phyloP scores from a whole-genome alignment of 2,329 filamentous ascomycete genomes.

The Trichoderma atroviride region DNA sequence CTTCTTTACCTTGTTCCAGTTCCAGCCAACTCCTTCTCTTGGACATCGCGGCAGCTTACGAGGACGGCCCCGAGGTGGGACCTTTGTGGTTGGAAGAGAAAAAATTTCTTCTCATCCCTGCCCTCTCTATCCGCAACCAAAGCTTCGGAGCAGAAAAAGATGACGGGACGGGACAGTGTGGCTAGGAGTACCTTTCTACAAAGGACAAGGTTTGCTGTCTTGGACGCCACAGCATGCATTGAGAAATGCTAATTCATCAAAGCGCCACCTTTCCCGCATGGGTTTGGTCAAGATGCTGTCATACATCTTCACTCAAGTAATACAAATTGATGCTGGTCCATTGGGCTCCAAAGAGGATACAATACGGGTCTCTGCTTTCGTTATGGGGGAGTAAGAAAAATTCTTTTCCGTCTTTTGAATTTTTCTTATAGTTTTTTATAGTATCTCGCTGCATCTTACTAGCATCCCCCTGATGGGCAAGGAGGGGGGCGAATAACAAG shows the following conservation, averaged over 20 bases:
- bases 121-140: not conserved
- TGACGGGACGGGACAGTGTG: conserved; percentile 21
- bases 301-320: not conserved
- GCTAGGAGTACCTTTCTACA: not conserved
- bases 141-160: not conserved
- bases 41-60: not conserved
- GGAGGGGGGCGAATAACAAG: conserved; percentile 16
- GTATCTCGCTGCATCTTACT: not conserved
- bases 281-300: conserved; percentile 6
- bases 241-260: conserved; percentile 5
- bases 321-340: not conserved
- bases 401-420: not conserved
- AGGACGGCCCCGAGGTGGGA: conserved; percentile 14
- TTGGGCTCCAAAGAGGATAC: conserved; percentile 9
- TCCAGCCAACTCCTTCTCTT: not conserved
- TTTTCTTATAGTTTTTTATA: not conserved
- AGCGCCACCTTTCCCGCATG: not conserved
- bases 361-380: conserved; percentile 3
- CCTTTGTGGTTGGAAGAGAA: not conserved
- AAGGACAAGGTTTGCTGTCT: not conserved
- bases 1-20: not conserved
- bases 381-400: not conserved
- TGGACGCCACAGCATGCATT: not conserved
- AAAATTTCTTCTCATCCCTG: conserved; percentile 21
- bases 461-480: conserved; percentile 3